Base-by-base conservation (phyloP, 148 eudicot species). In the Cornus controversa region DNA sequence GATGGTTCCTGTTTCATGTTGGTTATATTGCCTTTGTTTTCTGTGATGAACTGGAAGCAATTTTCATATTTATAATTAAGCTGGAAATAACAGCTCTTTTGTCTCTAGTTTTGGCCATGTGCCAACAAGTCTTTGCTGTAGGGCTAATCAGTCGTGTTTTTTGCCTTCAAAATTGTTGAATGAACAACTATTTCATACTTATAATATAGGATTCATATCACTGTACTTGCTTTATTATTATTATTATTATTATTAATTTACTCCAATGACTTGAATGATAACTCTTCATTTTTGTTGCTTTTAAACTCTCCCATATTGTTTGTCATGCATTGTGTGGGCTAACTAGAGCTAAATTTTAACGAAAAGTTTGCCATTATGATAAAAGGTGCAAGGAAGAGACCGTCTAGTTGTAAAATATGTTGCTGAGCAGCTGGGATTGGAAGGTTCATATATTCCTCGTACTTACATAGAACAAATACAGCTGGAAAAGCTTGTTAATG, bases 401-500 rank as follows among this genome's bases (percentile, higher is more conserved):
- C 93, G 97, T 60, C 72, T 80, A 74, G 67, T 84, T 74, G 99
- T 95, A 53, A 87, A 90, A 80, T 29, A 37, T 77, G 86, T 82
- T 50, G 99, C 99, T 13, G 93, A 93, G 71, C 90, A 93, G 82
- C 90, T 95, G 80, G 99, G 87, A 34, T 85, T 93, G 86, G 96
- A 95, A 54, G 99, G 99, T 47, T 85, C 99, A 42, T 95, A 91
- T 79, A 84, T 89, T 76, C 96, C 99, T 28, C 97, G 96, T 69
- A 90, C 99, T 23, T 95, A 91, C 76, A 91, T 95, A 60, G 97
- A 95, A 81, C 99, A 95, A 84, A 91, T 95, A 84, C 97, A 95
- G 85, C 87, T 95, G 62, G 99, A 95, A 78, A 95, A 93, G 82
- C 96, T 95, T 68, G 97, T 95, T 47, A 89, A 93, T 76, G 97